phyloP scores from a whole-genome alignment of 345 rosid genomes.

The Excoecaria cochinchinensis region DNA sequence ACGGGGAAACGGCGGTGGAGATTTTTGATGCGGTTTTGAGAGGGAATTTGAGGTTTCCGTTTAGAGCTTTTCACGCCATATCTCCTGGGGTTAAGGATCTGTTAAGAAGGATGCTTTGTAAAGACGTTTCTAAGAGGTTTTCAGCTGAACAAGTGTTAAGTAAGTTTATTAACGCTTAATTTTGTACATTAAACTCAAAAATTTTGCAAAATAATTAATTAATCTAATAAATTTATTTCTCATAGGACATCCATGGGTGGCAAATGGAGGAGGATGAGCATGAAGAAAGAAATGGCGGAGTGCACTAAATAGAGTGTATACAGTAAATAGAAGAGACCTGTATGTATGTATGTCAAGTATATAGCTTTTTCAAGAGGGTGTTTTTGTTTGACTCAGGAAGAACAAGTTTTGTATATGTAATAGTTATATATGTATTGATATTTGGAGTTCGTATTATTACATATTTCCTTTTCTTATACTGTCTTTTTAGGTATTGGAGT shows the following conservation, averaged over 20 bases:
- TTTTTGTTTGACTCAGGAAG: background rate
- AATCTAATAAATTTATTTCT: background rate
- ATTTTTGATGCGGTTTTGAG: constrained; percentile 66
- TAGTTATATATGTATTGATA: background rate
- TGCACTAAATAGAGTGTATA: background rate
- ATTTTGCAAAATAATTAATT: background rate
- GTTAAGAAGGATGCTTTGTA: constrained; percentile 74
- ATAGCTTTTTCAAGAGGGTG: too few species aligned
- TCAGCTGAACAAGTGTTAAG: constrained; percentile 81
- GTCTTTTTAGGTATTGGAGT: background rate
- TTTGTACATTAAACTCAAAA: background rate
- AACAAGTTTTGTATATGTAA: constrained; percentile 3
- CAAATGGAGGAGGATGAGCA: constrained; percentile 2
- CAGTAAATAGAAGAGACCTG: background rate
- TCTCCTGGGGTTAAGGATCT: constrained; percentile 62
- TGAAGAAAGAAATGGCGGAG: background rate
- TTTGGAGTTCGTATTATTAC: background rate
- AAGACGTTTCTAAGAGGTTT: constrained; percentile 63
- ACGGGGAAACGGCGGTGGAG: constrained; percentile 64
- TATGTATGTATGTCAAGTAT: too few species aligned
- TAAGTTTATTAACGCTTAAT: constrained; percentile 26
- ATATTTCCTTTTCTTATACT: background rate
- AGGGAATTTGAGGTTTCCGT: constrained; percentile 69
- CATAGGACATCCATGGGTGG: constrained; percentile 33
- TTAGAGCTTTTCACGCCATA: constrained; percentile 43